These are phyloP conservation scores for Candida methanosorbosa DNA, from an alignment of 805 yeast species.

Conservation along the genomic window DNA sequence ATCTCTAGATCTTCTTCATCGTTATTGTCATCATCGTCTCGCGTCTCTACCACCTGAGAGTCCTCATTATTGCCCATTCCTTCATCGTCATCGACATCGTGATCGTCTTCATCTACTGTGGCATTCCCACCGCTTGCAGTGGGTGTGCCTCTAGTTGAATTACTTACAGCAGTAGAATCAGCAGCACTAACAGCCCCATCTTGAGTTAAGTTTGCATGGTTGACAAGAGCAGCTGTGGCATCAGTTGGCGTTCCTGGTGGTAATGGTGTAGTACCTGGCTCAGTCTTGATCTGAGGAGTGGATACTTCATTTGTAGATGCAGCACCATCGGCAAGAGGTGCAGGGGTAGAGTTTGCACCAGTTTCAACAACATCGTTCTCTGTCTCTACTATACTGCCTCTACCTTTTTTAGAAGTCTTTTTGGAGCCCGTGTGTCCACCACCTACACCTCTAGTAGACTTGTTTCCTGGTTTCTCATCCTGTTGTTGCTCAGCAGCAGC, in stretches of 20 bases:
- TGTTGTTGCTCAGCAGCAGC: conserved; percentile 31
- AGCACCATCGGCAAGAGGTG: not conserved
- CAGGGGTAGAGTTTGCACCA: not conserved
- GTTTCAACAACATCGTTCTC: conserved; percentile 3
- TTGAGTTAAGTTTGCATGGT: not conserved
- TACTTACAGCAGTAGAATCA: not conserved
- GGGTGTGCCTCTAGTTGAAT: not conserved
- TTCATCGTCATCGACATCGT: conserved; percentile 7
- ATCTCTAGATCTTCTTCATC: conserved; percentile 71
- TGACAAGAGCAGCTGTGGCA: conserved; percentile 1
- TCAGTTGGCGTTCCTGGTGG: conserved; percentile 1
- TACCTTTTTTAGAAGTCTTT: conserved; percentile 29
- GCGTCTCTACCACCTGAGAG: conserved; percentile 23
- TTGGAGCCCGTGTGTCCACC: conserved; percentile 8
- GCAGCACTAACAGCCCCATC: conserved; percentile 1
- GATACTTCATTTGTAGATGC: not conserved
- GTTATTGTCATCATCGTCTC: conserved; percentile 33
- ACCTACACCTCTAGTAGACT: conserved; percentile 24
- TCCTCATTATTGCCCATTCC: conserved; percentile 10
- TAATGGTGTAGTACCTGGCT: not conserved
- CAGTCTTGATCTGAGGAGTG: not conserved
- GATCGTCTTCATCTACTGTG: conserved; percentile 8
- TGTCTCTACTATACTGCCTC: conserved; percentile 25
- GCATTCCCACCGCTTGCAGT: conserved; percentile 2
- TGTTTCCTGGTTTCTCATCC: conserved; percentile 15